These are phyloP conservation scores for Fraxinus ornus DNA, from an alignment of 305 asterid genomes.

Conservation along the genomic window DNA sequence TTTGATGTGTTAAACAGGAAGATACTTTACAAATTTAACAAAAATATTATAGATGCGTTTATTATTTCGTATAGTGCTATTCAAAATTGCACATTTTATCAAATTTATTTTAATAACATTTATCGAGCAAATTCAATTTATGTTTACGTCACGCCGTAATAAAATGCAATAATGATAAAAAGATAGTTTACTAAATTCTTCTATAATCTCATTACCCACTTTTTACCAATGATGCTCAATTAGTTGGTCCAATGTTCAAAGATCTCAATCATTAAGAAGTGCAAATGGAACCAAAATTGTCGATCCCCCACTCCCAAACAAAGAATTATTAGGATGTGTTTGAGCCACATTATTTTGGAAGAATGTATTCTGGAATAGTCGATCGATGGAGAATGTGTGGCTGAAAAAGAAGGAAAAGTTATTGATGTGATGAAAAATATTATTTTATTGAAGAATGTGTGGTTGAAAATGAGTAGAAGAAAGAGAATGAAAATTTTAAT, in stretches of 20 bases:
- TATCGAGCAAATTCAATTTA: background rate
- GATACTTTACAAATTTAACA: no score
- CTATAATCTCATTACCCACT: conserved; percentile 1
- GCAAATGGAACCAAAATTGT: background rate
- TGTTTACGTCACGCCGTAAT: background rate
- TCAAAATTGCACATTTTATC: background rate
- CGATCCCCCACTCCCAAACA: background rate
- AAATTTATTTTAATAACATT: background rate
- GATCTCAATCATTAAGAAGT: background rate
- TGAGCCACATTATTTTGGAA: no score
- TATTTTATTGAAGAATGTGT: no score
- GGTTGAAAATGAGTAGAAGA: no score
- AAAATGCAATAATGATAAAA: conserved; percentile 12
- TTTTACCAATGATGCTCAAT: background rate
- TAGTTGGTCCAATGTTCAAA: background rate
- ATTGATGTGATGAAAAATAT: no score
- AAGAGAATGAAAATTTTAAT: no score
- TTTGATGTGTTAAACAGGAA: no score
- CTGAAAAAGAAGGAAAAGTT: no score
- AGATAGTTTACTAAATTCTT: conserved; percentile 4
- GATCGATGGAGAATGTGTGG: no score
- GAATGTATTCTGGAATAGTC: no score
- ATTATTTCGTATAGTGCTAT: background rate
- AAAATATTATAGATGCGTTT: no score
- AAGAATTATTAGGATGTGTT: background rate